Conservation (phyloP, 2,329 filamentous ascomycete species). For the Chaetomiaceae sp. region DNA sequence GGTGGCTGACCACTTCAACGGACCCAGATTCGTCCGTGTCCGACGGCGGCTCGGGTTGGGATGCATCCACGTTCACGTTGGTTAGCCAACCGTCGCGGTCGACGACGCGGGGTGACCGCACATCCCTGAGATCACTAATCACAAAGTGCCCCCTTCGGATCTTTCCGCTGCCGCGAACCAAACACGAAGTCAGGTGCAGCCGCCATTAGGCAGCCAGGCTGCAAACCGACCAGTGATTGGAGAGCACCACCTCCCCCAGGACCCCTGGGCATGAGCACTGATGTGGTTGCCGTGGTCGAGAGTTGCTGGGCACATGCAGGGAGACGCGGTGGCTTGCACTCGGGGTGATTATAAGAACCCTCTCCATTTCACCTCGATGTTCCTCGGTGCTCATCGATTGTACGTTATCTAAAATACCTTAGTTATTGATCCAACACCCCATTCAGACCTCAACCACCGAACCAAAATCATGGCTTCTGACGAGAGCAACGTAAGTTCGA, state of each 20-base stretch:
- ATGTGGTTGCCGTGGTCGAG: background rate
- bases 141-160: too few relatives aligned
- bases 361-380: background rate
- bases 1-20: too few relatives aligned
- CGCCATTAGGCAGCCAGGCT: background rate
- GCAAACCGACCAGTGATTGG: background rate
- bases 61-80: too few relatives aligned
- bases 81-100: background rate
- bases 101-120: background rate
- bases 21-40: background rate
- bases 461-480: background rate
- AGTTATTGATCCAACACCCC: background rate
- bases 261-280: background rate
- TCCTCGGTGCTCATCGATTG: background rate
- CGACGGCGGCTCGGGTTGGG: background rate
- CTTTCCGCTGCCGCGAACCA: background rate
- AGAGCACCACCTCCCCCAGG: background rate
- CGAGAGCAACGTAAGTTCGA: background rate
- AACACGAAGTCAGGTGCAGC: background rate
- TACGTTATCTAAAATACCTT: background rate
- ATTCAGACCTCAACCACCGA: background rate
- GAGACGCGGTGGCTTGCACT: background rate
- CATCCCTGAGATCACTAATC: background rate
- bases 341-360: background rate
- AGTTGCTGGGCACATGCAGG: background rate